Conservation (phyloP, 441 rosid species). For the Isatis lusitanica region DNA sequence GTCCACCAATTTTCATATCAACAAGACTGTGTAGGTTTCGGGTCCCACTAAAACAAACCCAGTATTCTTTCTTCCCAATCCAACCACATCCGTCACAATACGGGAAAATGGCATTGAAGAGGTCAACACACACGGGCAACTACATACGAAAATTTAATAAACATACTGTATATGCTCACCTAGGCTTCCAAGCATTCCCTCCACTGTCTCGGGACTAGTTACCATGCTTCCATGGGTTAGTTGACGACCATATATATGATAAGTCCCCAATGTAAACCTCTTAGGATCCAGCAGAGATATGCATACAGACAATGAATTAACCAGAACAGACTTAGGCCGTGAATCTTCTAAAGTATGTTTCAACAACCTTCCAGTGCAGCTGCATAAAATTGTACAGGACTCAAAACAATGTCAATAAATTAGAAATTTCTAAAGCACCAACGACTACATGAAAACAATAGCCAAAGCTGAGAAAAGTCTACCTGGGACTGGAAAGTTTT, state of each 20-base stretch:
- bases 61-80: too few species aligned
- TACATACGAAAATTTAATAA: slow-evolving; percentile 9
- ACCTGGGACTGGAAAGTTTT: slow-evolving; percentile 84
- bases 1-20: slow-evolving; percentile 1
- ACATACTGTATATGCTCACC: slow-evolving; percentile 52
- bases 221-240: slow-evolving; percentile 55
- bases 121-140: slow-evolving; percentile 14
- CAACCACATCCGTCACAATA: slow-evolving; percentile 16
- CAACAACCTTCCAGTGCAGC: slow-evolving; percentile 68
- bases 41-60: neutral
- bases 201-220: slow-evolving; percentile 77
- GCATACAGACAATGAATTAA: slow-evolving; percentile 83
- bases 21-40: neutral
- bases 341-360: slow-evolving; percentile 83
- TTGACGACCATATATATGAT: slow-evolving; percentile 67
- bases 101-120: neutral
- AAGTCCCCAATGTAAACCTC: slow-evolving; percentile 68
- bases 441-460: neutral
- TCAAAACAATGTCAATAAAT: neutral
- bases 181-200: slow-evolving; percentile 85
- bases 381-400: slow-evolving; percentile 12
- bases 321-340: slow-evolving; percentile 88
- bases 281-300: slow-evolving; percentile 92
- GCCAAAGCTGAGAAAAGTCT: slow-evolving; percentile 28
- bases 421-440: neutral